Percentiles rank a stretch among this genome's conserved stretches.
Conservation (phyloP, 169 alveolate species). For the Cryptosporidium sp. region DNA sequence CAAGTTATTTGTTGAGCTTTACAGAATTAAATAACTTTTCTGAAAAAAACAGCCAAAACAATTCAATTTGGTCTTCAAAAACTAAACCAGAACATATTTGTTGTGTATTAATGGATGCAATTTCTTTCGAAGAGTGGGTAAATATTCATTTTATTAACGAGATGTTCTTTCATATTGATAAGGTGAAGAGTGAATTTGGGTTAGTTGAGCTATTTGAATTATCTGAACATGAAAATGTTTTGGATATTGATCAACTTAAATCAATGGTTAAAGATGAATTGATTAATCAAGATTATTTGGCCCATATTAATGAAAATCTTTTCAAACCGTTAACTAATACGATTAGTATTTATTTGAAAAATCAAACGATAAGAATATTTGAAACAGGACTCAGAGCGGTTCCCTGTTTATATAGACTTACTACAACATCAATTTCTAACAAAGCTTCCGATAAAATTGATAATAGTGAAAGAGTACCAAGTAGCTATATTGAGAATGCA, state of each 20-base stretch:
- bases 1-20: conserved; percentile 31
- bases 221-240: not conserved
- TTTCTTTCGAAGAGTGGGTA: conserved; percentile 57
- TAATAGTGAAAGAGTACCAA: conserved; percentile 20
- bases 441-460: conserved; percentile 1
- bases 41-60: not conserved
- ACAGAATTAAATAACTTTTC: not conserved
- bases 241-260: conserved; percentile 24
- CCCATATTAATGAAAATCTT: conserved; percentile 25
- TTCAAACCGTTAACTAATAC: not conserved
- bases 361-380: conserved; percentile 28
- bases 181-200: conserved; percentile 16
- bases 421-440: conserved; percentile 4
- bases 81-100: conserved; percentile 55
- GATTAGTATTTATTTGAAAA: conserved; percentile 21
- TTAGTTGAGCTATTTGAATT: not conserved
- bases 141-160: conserved; percentile 13
- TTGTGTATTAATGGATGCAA: conserved; percentile 31
- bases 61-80: conserved; percentile 34
- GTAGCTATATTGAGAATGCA: conserved; percentile 62
- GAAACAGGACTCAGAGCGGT: conserved; percentile 65
- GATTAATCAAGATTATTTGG: conserved; percentile 15
- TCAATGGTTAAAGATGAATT: conserved; percentile 14
- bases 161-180: conserved; percentile 38
- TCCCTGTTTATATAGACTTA: conserved; percentile 62